Conservation (phyloP, 768 basidiomycete genomes). For the Mycena albidolilacea region DNA sequence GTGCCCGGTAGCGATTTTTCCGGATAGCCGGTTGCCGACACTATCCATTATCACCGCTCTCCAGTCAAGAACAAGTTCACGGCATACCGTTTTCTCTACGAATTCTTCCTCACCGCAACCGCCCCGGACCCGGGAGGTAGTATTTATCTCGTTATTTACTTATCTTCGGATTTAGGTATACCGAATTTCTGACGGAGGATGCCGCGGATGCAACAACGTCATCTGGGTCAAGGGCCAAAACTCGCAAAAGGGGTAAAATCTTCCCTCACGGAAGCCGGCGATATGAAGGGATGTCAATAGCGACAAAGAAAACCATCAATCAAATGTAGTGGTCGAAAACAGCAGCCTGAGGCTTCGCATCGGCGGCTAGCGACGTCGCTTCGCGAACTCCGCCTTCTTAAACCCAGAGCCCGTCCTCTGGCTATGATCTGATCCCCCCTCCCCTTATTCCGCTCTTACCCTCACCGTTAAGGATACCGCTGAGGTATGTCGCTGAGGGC, state of each 20-base stretch:
- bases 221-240: background rate
- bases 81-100: too few species aligned
- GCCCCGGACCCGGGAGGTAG: too few species aligned
- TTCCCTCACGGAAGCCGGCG: conserved; percentile 19
- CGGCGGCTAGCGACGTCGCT: conserved; percentile 33
- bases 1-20: background rate
- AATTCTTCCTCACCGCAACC: too few species aligned
- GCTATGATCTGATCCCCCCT: conserved; percentile 29
- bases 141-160: background rate
- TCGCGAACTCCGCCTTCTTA: conserved; percentile 30
- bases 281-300: conserved; percentile 18
- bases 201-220: background rate
- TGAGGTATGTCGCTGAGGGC: conserved; percentile 9
- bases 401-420: conserved; percentile 1
- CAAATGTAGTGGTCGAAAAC: conserved; percentile 29
- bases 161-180: background rate
- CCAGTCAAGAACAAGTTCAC: too few species aligned
- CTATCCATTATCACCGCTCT: background rate
- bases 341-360: conserved; percentile 21
- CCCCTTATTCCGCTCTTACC: conserved; percentile 16
- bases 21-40: background rate
- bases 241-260: conserved; percentile 3
- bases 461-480: conserved; percentile 36
- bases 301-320: conserved; percentile 26
- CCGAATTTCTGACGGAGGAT: conserved; percentile 1